Base-by-base conservation (phyloP, 768 basidiomycete genomes). In the Panellus pusillus region DNA sequence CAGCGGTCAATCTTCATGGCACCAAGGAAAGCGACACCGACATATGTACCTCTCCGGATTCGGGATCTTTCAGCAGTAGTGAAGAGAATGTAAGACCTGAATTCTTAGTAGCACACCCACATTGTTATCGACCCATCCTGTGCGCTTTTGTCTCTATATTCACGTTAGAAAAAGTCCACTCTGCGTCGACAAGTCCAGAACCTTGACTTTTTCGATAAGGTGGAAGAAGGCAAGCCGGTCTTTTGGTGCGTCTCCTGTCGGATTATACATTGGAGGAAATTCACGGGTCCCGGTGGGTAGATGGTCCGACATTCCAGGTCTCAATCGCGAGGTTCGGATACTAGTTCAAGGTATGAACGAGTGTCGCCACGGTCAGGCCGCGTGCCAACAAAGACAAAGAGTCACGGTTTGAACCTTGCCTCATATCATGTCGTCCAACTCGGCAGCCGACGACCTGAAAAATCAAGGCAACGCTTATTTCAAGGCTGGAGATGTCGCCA, bases 151-250 rank as follows among this genome's bases (percentile, higher is more conserved):
- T 0, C 90, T 95, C 93, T 97, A 53, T 1, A 43, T 18, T 29
- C 7, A 20, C 17, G 6, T 24, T 2, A 24, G 24, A 24, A 24
- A n/a, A 24, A 24, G 24, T 24, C 24, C 24, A 24, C 24, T 24
- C 24, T 6, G 24, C 24, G 24, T 24, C 24, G 24, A 24, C 24
- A 19, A 14, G 13, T 17, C 50, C 36, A 9, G 8, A 52, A 91
- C 94, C 84, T 98, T 98, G 31, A 98, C 73, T 60, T 84, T 76
- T 69, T 96, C 93, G 0, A 98, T 69, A 14, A 96, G 72, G 63
- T 98, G 96, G 49, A 98, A 85, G 66, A 96, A 97, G 0, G 89
- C 93, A 12, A 98, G 82, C 48, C 84, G 81, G 66, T 97, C 94
- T 4, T 70, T 61, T 7, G 79, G 74, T 11, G 59, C 63, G 54